Conservation (phyloP, 75 land plant species). For the Cupressus sempervirens region DNA sequence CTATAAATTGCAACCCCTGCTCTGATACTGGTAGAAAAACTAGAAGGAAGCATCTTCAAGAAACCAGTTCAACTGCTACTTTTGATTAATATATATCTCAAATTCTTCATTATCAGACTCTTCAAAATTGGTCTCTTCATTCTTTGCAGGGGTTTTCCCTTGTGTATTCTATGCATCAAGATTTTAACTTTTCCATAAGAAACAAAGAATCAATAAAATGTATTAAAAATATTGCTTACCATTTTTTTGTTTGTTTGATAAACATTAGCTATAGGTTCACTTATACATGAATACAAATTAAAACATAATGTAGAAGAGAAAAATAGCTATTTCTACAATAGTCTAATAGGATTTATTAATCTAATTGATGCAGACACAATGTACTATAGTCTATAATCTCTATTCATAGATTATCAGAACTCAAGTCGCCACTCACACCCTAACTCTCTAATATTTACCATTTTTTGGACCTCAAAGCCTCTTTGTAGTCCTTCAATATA, state of each 20-base stretch:
- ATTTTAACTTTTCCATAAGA: background rate
- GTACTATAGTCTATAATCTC: background rate
- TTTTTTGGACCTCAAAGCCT: background rate
- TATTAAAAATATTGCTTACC: background rate
- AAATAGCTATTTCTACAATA: background rate
- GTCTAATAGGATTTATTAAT: background rate
- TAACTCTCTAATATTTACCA: background rate
- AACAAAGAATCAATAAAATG: background rate
- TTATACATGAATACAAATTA: background rate
- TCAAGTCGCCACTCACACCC: no score
- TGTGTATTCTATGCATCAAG: background rate
- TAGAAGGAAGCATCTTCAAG: background rate
- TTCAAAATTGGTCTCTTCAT: slow-evolving; percentile 1
- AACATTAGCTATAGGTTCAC: background rate
- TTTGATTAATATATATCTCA: background rate
- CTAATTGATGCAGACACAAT: background rate
- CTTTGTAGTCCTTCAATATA: background rate
- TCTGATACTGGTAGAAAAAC: no score
- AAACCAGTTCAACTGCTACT: background rate
- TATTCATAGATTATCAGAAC: background rate
- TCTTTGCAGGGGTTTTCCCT: slow-evolving; percentile 1
- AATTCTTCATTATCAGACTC: slow-evolving; percentile 12
- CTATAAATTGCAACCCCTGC: no score
- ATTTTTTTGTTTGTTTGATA: background rate
- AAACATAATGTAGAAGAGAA: background rate